Conservation (phyloP, 1,284 basidiomycete species). For the Trametes polyzona region DNA sequence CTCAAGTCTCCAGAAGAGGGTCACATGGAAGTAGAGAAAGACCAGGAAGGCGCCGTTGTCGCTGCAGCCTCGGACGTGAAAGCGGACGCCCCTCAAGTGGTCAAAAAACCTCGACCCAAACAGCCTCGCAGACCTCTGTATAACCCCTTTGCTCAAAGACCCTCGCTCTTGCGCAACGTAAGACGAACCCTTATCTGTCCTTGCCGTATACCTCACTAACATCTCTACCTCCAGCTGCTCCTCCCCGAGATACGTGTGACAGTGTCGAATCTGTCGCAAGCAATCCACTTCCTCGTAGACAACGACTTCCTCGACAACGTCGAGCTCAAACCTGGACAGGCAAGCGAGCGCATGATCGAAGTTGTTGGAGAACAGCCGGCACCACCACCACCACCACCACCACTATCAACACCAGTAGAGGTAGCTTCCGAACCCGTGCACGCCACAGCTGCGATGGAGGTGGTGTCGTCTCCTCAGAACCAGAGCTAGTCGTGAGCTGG, state of each 20-base stretch:
- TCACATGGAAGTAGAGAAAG: conserved; percentile 11
- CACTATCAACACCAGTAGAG: neutral
- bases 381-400: neutral
- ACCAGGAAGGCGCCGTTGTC: neutral
- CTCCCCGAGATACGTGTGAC: conserved; percentile 90
- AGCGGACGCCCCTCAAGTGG: conserved; percentile 1
- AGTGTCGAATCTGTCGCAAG: conserved; percentile 91
- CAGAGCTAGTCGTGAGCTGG: conserved; percentile 14
- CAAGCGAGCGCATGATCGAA: conserved; percentile 68
- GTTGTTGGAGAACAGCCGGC: conserved; percentile 45
- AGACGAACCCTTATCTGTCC: conserved; percentile 31
- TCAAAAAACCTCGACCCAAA: conserved; percentile 39
- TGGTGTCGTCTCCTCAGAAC: neutral
- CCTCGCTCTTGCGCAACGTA: conserved; percentile 78
- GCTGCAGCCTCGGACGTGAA: neutral
- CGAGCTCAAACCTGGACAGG: conserved; percentile 82
- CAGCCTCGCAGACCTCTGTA: conserved; percentile 58
- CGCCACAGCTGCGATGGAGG: too few relatives aligned
- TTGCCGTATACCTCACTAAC: neutral
- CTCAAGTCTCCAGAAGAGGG: neutral
- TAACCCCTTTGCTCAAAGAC: conserved; percentile 72
- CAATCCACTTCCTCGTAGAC: conserved; percentile 89
- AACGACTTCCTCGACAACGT: conserved; percentile 89
- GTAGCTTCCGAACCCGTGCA: too few relatives aligned
- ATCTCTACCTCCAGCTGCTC: conserved; percentile 60